phyloP scores from a whole-genome alignment of 306 rosid genomes.

The Glycine soja region DNA sequence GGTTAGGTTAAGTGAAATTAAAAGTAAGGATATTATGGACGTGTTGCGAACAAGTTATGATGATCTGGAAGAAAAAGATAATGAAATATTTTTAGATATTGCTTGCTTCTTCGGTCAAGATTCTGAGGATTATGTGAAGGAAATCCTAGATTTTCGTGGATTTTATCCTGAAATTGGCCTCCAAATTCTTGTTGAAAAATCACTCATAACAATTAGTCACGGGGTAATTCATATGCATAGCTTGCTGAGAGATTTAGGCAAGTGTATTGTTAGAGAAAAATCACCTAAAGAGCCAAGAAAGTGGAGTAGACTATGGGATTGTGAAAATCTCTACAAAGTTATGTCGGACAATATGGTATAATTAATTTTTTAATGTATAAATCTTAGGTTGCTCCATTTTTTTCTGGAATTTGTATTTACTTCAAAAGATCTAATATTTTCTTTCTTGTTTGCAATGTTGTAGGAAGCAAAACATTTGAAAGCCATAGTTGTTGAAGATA shows the following conservation, averaged over 20 bases:
- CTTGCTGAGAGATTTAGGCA: constrained; percentile 24
- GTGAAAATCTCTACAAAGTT: not conserved
- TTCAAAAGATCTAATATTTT: not conserved
- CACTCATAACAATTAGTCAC: not conserved
- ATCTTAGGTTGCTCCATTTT: no score
- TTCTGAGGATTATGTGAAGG: fast-evolving
- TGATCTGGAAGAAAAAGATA: not conserved
- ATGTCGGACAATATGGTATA: not conserved
- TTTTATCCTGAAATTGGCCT: not conserved
- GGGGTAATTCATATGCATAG: not conserved
- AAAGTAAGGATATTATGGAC: not conserved
- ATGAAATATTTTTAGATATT: constrained; percentile 36
- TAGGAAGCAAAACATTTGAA: no score
- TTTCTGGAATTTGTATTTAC: not conserved
- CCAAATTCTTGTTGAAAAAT: not conserved
- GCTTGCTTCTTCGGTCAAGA: not conserved
- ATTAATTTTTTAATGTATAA: not conserved
- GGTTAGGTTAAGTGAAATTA: not conserved
- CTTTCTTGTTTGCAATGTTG: no score
- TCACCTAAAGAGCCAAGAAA: constrained; percentile 27
- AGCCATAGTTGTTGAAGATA: no score
- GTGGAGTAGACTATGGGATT: constrained; percentile 44
- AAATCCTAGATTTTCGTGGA: not conserved
- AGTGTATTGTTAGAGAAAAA: constrained; percentile 7
- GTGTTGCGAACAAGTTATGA: constrained; percentile 11